These are phyloP conservation scores for Xylariaceae sp. DNA, from an alignment of 2,329 filamentous ascomycete species.

Conservation along the genomic window DNA sequence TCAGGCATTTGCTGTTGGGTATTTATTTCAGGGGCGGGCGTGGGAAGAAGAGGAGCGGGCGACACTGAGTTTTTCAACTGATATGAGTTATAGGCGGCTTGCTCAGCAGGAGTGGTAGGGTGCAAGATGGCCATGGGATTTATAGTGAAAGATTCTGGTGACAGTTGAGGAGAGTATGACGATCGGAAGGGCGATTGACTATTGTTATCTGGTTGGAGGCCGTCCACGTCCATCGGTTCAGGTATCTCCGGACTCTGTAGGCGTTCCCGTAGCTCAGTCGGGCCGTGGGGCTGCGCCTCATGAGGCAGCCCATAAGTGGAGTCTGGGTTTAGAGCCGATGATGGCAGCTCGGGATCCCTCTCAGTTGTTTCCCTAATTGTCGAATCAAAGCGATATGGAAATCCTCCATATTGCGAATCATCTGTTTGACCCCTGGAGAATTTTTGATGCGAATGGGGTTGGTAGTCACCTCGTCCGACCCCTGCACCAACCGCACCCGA, in stretches of 20 bases:
- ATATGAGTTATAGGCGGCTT: conserved; percentile 32
- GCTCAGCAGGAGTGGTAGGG: conserved; percentile 31
- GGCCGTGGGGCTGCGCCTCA: conserved; percentile 27
- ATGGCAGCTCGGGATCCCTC: conserved; percentile 28
- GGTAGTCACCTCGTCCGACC: conserved; percentile 13
- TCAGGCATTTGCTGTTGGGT: conserved; percentile 22
- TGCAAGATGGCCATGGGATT: conserved; percentile 33
- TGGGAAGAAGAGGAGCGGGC: conserved; percentile 24
- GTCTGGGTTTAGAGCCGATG: conserved; percentile 25
- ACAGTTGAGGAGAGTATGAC: conserved; percentile 30
- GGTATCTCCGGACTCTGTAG: conserved; percentile 34
- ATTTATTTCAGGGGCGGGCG: conserved; percentile 25
- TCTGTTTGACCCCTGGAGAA: conserved; percentile 16
- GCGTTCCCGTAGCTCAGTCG: conserved; percentile 27
- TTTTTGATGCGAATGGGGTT: conserved; percentile 13
- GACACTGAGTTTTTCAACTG: conserved; percentile 33
- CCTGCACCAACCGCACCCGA: conserved; percentile 6
- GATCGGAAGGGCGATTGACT: conserved; percentile 24
- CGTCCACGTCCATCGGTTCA: conserved; percentile 32
- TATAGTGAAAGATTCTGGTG: conserved; percentile 28
- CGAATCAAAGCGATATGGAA: conserved; percentile 24
- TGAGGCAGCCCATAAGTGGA: conserved; percentile 31
- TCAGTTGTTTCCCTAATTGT: conserved; percentile 28
- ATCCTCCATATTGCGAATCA: conserved; percentile 24
- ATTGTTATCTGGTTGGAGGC: conserved; percentile 18